Percentiles rank a stretch among this genome's conserved stretches.
Evolutionary conservation across 305 asterid genomes (phyloP).

Genomic region (Fraxinus platypoda): DNA sequence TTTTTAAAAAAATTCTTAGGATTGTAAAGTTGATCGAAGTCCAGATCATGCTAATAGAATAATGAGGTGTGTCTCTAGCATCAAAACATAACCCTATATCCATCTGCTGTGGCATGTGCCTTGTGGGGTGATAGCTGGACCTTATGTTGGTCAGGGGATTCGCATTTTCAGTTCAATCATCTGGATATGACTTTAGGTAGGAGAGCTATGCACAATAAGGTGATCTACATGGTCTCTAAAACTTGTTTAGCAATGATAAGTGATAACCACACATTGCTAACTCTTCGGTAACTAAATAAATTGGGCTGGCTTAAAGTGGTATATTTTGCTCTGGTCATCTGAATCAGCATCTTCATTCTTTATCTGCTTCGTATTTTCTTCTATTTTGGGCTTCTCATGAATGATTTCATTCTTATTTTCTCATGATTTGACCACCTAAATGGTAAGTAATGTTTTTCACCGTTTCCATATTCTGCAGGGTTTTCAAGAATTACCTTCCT

Average conservation of each 20-base stretch:
- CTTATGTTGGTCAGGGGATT: neutral
- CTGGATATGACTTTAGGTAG: neutral
- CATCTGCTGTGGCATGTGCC: neutral
- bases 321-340: conserved; percentile 3
- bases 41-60: neutral
- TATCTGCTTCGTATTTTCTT: neutral
- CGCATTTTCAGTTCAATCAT: neutral
- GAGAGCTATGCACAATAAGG: neutral
- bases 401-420: neutral
- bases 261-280: conserved; percentile 2
- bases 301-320: neutral
- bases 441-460: conserved; percentile 18
- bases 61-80: neutral
- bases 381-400: conserved; percentile 11
- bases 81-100: neutral
- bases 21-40: neutral
- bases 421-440: conserved; percentile 9
- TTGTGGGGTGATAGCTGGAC: conserved; percentile 6
- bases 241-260: neutral
- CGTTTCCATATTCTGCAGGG: conserved; percentile 54
- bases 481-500: conserved; percentile 77
- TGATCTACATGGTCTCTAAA: conserved; percentile 6
- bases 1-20: neutral
- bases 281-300: neutral
- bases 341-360: conserved; percentile 9